These are phyloP conservation scores for Populus simonii DNA, from an alignment of 345 rosid species.

Conservation along the genomic window DNA sequence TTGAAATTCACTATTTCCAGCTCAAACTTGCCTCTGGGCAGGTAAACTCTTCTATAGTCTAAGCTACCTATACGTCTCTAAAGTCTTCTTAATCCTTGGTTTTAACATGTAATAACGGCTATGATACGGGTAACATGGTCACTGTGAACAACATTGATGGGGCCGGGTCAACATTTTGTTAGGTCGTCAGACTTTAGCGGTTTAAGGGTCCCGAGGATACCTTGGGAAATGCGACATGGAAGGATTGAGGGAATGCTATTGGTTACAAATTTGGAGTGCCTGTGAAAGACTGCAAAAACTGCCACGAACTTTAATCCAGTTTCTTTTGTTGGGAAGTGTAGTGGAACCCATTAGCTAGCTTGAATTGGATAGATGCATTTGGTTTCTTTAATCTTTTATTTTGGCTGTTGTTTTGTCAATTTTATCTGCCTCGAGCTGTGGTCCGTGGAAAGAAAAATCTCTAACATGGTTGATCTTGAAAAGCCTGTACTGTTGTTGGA, in stretches of 20 bases:
- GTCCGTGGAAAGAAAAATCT: neutral
- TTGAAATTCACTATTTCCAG: conserved; percentile 69
- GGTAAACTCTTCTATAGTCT: conserved; percentile 31
- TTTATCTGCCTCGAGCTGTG: neutral
- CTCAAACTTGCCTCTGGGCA: conserved; percentile 79
- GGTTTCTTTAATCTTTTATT: neutral
- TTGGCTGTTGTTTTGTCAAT: neutral
- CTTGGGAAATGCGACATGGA: conserved; percentile 14
- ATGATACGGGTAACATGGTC: conserved; percentile 5
- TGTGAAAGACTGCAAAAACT: conserved; percentile 23
- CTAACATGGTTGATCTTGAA: neutral
- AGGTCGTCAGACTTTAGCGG: neutral
- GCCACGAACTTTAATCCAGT: neutral
- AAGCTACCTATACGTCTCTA: neutral
- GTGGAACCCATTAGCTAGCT: neutral
- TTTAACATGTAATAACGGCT: neutral
- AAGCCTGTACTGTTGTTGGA: neutral
- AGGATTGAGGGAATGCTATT: conserved; percentile 5
- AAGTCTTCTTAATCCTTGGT: neutral
- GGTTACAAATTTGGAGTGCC: conserved; percentile 18
- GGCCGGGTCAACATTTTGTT: neutral
- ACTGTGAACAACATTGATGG: neutral
- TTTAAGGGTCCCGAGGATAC: neutral
- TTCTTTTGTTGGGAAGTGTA: neutral
- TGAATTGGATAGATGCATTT: neutral